Percentiles rank a stretch among this genome's conserved stretches.
phyloP scores from a whole-genome alignment of 163 green algal species.

The Coccomyxa subellipsoidea region DNA sequence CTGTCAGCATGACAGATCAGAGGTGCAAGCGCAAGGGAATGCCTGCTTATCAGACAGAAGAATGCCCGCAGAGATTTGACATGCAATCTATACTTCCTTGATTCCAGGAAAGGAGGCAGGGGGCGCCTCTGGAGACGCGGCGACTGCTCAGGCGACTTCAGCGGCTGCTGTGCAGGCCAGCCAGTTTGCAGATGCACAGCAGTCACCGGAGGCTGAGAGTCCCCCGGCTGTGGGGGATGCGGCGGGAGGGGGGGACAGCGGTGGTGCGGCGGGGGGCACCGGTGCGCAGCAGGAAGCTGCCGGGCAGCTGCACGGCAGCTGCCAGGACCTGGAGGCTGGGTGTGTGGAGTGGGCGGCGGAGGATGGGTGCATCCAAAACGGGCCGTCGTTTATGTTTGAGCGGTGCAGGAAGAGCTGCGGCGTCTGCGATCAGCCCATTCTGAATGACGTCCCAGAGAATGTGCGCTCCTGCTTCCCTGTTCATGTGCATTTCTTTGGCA shows the following conservation, averaged over 20 bases:
- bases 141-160: too few species aligned
- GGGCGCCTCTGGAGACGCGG: too few species aligned
- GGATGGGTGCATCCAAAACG: not conserved
- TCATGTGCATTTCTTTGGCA: too few species aligned
- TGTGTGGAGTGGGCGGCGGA: not conserved
- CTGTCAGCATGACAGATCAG: too few species aligned
- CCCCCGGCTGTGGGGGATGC: too few species aligned
- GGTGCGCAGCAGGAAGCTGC: not conserved
- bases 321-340: not conserved
- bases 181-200: too few species aligned
- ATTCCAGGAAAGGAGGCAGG: too few species aligned
- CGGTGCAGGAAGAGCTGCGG: conserved; percentile 28
- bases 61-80: not conserved
- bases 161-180: too few species aligned
- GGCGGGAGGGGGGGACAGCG: too few species aligned
- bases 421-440: conserved; percentile 22
- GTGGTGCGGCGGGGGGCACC: too few species aligned
- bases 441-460: conserved; percentile 9
- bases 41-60: not conserved
- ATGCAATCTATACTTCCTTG: not conserved
- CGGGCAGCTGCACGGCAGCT: not conserved
- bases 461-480: not conserved
- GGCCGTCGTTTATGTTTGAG: conserved; percentile 31
- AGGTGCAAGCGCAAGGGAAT: not conserved
- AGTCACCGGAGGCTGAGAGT: too few species aligned